Percentiles rank a stretch among this genome's conserved stretches.
These are phyloP conservation scores for Cornus suecica DNA, from an alignment of 148 eudicot genomes.

Conservation along the genomic window DNA sequence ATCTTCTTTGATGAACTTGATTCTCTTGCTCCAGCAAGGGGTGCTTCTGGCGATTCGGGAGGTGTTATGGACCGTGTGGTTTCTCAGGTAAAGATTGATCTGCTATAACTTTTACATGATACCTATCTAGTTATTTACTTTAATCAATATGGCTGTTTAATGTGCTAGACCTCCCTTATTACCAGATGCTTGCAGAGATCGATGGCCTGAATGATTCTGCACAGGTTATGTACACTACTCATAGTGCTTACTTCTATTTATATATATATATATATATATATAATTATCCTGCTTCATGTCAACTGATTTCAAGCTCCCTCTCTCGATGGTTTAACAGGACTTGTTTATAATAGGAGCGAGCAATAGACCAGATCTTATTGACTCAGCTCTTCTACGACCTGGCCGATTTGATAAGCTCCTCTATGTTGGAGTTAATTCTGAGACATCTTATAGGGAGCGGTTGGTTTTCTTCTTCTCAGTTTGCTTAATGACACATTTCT, in stretches of 20 bases:
- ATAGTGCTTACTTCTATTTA: background rate
- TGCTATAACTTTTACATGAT: background rate
- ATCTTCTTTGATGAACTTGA: slow-evolving; percentile 98
- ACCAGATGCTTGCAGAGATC: slow-evolving; percentile 97
- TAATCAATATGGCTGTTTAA: background rate
- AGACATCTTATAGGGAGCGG: slow-evolving; percentile 88
- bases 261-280: too few relatives aligned
- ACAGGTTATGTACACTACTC: slow-evolving; percentile 44
- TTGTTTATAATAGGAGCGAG: slow-evolving; percentile 98
- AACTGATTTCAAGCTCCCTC: slow-evolving; percentile 2
- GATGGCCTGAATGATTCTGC: slow-evolving; percentile 89
- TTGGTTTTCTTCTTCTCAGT: slow-evolving; percentile 23
- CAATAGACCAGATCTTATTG: slow-evolving; percentile 98
- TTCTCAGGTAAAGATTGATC: slow-evolving; percentile 65
- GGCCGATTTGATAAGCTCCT: slow-evolving; percentile 99
- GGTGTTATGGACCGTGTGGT: slow-evolving; percentile 99
- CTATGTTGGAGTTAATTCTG: slow-evolving; percentile 89
- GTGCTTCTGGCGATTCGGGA: slow-evolving; percentile 99
- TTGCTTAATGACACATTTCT: background rate
- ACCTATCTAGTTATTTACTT: background rate
- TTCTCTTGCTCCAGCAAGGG: slow-evolving; percentile 97
- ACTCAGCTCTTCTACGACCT: slow-evolving; percentile 91
- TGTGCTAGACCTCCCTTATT: slow-evolving; percentile 14
- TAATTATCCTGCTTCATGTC: slow-evolving; percentile 4
- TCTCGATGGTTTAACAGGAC: slow-evolving; percentile 45